A percentile compares a stretch with the other conserved stretches of the same genome.
phyloP scores from a whole-genome alignment of 306 rosid species.

The Lablab purpureus region DNA sequence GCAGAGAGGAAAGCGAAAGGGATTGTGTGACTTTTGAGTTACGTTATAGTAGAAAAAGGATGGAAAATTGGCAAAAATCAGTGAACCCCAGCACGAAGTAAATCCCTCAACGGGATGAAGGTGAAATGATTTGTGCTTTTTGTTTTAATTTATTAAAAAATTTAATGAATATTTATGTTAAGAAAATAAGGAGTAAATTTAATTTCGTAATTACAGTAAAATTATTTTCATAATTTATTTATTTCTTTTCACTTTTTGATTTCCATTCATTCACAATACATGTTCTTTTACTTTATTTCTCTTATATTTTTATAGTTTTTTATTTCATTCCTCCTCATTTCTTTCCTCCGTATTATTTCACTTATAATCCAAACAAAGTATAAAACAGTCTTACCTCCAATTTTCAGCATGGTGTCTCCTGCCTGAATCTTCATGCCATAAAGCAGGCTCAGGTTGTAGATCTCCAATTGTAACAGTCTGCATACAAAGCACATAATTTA shows the following conservation, averaged over 20 bases:
- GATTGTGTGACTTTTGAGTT: background rate
- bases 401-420: constrained; percentile 49
- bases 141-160: too few species aligned
- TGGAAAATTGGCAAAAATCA: background rate
- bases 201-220: background rate
- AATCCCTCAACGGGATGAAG: background rate
- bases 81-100: too few species aligned
- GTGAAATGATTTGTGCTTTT: background rate
- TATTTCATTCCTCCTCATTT: background rate
- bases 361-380: background rate
- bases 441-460: constrained; percentile 75
- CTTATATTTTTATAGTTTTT: too few species aligned
- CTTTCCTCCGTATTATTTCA: background rate
- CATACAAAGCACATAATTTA: background rate
- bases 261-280: background rate
- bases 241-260: background rate
- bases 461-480: constrained; percentile 77
- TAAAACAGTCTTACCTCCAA: constrained; percentile 56
- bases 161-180: too few species aligned
- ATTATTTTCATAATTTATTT: too few species aligned
- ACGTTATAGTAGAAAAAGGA: background rate
- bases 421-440: constrained; percentile 93
- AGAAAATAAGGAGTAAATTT: background rate
- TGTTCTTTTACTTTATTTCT: too few species aligned
- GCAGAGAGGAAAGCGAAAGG: too few species aligned